Conservation (phyloP, 163 green algal genomes). For the Scenedesmus sp. region DNA sequence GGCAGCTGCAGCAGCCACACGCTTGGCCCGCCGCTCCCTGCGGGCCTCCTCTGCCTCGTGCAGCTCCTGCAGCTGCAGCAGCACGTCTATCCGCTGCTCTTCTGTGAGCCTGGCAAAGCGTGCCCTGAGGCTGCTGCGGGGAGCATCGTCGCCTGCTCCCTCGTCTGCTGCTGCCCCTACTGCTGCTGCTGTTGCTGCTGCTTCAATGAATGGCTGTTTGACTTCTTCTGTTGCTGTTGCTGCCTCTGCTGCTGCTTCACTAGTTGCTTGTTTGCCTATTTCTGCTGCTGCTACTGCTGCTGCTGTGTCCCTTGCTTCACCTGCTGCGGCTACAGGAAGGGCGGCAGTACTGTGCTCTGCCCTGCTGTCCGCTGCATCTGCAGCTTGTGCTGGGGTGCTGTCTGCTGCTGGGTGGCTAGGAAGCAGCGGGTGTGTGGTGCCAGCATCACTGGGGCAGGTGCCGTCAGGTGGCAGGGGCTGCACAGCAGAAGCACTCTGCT, state of each 20-base stretch:
- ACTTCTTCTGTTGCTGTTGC: not conserved
- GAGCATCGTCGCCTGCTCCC: not conserved
- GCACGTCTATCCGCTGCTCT: slow-evolving; percentile 6
- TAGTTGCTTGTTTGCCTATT: not conserved
- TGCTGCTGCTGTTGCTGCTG: not conserved
- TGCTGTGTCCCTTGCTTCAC: not conserved
- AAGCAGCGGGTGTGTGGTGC: not conserved
- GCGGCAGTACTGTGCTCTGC: not conserved
- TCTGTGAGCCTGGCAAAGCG: slow-evolving; percentile 23
- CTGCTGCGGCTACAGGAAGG: not conserved
- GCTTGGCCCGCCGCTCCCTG: not conserved
- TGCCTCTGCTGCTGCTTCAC: not conserved
- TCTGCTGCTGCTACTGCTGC: not conserved
- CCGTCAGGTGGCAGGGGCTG: not conserved
- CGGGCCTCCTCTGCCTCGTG: not conserved
- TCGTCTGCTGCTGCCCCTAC: not conserved
- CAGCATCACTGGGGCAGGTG: not conserved
- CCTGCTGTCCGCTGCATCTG: not conserved
- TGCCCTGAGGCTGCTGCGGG: not conserved
- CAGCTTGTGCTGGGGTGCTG: not conserved
- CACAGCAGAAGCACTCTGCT: not conserved
- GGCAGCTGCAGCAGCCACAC: not conserved
- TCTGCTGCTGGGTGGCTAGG: not conserved
- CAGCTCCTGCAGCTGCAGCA: slow-evolving; percentile 29
- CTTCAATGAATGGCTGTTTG: not conserved